Conservation (phyloP, 108 stramenopile genomes). For the Skeletonema tropicum region DNA sequence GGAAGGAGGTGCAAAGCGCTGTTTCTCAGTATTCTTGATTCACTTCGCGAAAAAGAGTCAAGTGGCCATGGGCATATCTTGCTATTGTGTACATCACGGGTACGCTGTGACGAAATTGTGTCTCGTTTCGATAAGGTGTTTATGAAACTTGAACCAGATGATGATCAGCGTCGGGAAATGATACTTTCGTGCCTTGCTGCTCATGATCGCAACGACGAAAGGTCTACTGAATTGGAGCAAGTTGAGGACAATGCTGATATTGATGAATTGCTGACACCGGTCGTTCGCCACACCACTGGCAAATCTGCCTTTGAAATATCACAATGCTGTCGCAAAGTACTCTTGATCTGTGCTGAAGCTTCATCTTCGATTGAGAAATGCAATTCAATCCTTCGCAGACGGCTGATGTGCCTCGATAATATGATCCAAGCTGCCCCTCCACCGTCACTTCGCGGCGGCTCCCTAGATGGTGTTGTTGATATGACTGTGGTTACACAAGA, state of each 20-base stretch:
- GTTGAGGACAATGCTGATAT: constrained; percentile 11
- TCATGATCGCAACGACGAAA: background rate
- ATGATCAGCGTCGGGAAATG: constrained; percentile 52
- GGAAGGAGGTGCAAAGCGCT: constrained; percentile 43
- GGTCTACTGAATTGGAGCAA: background rate
- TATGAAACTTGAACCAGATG: constrained; percentile 43
- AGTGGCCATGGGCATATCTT: constrained; percentile 38
- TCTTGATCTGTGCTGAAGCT: constrained; percentile 12
- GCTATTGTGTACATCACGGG: constrained; percentile 62
- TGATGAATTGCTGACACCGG: constrained; percentile 29
- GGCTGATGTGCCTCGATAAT: constrained; percentile 49
- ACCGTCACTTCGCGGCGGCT: constrained; percentile 63
- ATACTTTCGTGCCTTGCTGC: constrained; percentile 32
- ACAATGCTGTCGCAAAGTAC: constrained; percentile 66
- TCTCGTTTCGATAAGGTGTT: constrained; percentile 66
- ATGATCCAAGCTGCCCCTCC: constrained; percentile 54
- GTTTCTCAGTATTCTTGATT: constrained; percentile 51
- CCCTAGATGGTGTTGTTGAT: constrained; percentile 73
- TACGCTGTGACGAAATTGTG: constrained; percentile 31
- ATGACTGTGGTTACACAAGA: constrained; percentile 63
- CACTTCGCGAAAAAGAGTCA: constrained; percentile 12
- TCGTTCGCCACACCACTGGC: constrained; percentile 59
- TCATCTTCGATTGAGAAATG: background rate
- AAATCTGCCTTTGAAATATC: constrained; percentile 66
- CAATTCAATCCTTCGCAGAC: constrained; percentile 5